Base-by-base conservation (phyloP, 1,284 basidiomycete species). In the Athelia psychrophila region DNA sequence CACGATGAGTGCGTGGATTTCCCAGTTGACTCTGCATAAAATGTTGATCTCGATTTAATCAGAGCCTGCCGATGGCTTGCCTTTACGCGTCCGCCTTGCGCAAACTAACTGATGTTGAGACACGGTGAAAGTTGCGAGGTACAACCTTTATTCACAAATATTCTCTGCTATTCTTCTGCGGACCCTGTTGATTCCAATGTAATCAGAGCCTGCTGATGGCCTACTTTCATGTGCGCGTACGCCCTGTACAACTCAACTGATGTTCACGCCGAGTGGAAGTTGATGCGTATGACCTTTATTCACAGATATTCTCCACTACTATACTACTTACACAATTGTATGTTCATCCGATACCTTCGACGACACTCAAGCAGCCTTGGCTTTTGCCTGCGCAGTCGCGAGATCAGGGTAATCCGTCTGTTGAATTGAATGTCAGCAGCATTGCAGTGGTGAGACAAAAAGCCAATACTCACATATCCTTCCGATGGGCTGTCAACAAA, bases 1-100 rank as follows among this genome's bases (percentile, higher is more conserved):
- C 9, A 63, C 64, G 2, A 66, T 63, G 64, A 66, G 63, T 65
- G 47, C 36, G 59, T 20, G 8, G 19, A 9, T 27, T 23, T 46
- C 38, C 22, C 38, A n/a, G n/a, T 6, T 42, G 8, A 10, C 38
- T 46, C n/a, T 23, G 16, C 25, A 16, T 12, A 5, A n/a, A 27
- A 46, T 6, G 10, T 16, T 20, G 25, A 8, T 23, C 22, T 27
- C 23, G 12, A 13, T 16, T 12, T 46, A 5, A 8, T 23, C 44
- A 46, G 44, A 46, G 24, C 44, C 44, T 23, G 44, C 15, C 15
- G 44, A 46, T 24, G n/a, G n/a, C n/a, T 24, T 46, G 44, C 44
- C 44, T 23, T 23, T 46, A 12, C 24, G 44, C n/a, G 44, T 46
- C 8, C 19, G 24, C 15, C 22, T 8, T 23, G 44, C 24, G 22